Percentiles rank a stretch among this genome's conserved stretches.
phyloP scores from a whole-genome alignment of 257 asterid species.

The Solanum phureja region DNA sequence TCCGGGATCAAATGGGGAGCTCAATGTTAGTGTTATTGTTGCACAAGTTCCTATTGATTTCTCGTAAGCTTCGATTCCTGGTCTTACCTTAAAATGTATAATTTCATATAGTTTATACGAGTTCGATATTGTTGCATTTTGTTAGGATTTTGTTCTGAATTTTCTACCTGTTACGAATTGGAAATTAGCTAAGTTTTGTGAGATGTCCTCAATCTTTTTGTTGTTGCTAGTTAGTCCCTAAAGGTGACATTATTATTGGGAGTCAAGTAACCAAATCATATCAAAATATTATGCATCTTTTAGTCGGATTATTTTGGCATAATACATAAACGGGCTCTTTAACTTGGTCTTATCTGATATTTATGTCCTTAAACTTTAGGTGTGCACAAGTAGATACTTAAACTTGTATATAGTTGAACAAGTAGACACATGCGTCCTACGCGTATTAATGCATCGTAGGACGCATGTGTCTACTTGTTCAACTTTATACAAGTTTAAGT shows the following conservation, averaged over 20 bases:
- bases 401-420: not conserved
- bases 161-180: too few relatives aligned
- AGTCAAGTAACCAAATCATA: not conserved
- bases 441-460: not conserved
- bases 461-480: not conserved
- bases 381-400: rapidly evolving
- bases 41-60: slow-evolving; percentile 61
- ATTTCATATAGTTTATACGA: not conserved
- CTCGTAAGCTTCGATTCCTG: slow-evolving; percentile 44
- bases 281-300: not conserved
- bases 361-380: not conserved
- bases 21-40: slow-evolving; percentile 84
- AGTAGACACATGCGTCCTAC: not conserved
- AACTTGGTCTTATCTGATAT: too few relatives aligned
- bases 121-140: not conserved
- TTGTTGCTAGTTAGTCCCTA: not conserved
- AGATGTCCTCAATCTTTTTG: not conserved
- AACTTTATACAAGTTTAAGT: not conserved
- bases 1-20: slow-evolving; percentile 91
- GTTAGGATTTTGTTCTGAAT: not conserved
- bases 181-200: not conserved
- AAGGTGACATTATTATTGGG: not conserved
- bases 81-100: not conserved
- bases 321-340: not conserved
- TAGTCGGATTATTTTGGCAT: not conserved